Evolutionary conservation across 805 yeast species (phyloP).

Genomic region (Ogataea pignaliae): DNA sequence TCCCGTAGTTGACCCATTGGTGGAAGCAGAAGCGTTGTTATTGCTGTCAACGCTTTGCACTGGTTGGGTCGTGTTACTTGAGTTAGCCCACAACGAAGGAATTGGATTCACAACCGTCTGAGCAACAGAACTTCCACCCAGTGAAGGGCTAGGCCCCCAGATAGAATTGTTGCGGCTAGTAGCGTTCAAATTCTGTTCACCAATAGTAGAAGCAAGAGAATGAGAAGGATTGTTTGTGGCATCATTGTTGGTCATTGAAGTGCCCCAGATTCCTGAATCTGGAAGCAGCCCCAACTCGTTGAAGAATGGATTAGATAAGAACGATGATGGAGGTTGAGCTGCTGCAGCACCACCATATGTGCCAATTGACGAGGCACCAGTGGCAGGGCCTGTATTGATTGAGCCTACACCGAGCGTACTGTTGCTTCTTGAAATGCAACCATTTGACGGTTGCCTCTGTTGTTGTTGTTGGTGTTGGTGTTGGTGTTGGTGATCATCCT

Average conservation of each 20-base stretch:
- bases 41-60: background rate
- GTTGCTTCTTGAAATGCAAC: slow-evolving; percentile 10
- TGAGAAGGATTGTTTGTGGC: background rate
- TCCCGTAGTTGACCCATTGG: background rate
- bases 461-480: slow-evolving; percentile 2
- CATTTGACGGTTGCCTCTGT: slow-evolving; percentile 3
- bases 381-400: no score
- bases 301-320: slow-evolving; percentile 7
- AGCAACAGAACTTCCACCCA: background rate
- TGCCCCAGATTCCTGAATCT: slow-evolving; percentile 12
- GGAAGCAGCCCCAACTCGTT: slow-evolving; percentile 4
- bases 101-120: slow-evolving; percentile 1
- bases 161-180: slow-evolving; percentile 17
- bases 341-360: background rate
- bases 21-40: background rate
- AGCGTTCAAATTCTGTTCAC: slow-evolving; percentile 4
- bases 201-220: background rate
- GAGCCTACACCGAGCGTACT: slow-evolving; percentile 7
- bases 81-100: slow-evolving; percentile 14
- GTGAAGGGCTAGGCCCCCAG: slow-evolving; percentile 15
- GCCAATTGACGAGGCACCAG: no score
- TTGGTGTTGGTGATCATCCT: slow-evolving; percentile 1
- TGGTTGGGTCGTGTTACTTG: background rate
- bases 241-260: background rate
- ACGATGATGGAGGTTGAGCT: slow-evolving; percentile 2